Conservation (phyloP, 805 yeast genomes). For the Cyberlindnera misumaiensis region DNA sequence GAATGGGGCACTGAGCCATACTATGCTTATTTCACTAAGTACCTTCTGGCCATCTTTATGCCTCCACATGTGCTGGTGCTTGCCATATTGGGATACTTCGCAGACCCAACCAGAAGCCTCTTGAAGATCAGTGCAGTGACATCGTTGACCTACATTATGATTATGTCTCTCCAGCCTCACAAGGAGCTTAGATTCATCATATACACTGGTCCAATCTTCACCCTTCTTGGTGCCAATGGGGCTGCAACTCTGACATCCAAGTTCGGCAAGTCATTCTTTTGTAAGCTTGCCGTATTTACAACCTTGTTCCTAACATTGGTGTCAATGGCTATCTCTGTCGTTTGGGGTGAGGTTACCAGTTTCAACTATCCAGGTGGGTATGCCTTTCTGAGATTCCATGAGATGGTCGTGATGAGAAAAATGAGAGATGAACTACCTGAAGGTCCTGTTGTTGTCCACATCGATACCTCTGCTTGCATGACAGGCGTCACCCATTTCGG, state of each 20-base stretch:
- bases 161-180: conserved; percentile 79
- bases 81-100: conserved; percentile 31
- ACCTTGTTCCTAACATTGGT: conserved; percentile 25
- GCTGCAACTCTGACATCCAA: conserved; percentile 30
- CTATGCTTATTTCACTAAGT: conserved; percentile 53
- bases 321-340: conserved; percentile 35
- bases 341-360: conserved; percentile 57
- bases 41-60: conserved; percentile 33
- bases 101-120: conserved; percentile 26
- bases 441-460: conserved; percentile 43
- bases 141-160: conserved; percentile 45
- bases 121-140: conserved; percentile 44
- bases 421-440: conserved; percentile 6
- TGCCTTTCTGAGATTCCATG: conserved; percentile 53
- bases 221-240: conserved; percentile 58
- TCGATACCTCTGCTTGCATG: conserved; percentile 81
- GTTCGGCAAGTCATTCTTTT: conserved; percentile 10
- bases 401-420: conserved; percentile 24
- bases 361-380: conserved; percentile 87
- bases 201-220: conserved; percentile 65
- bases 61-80: conserved; percentile 39
- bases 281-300: conserved; percentile 8
- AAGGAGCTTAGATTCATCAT: conserved; percentile 91
- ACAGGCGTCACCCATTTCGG: conserved; percentile 78
- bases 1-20: conserved; percentile 86